Evolutionary conservation across 495 filamentous ascomycete species (phyloP).

Genomic region (Rostrohypoxylon terebratum): DNA sequence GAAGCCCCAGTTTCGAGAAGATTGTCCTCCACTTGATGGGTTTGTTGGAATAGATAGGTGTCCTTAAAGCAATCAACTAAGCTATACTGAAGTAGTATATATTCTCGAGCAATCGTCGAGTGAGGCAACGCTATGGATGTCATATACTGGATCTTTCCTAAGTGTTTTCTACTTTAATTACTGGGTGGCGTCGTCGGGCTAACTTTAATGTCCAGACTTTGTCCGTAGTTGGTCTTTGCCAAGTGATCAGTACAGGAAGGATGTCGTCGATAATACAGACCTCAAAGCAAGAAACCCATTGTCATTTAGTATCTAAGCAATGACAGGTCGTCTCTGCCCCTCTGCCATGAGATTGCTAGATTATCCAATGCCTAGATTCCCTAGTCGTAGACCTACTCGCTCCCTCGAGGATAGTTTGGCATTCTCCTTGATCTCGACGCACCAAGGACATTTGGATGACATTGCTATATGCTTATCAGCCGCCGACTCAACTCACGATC

Average conservation of each 20-base stretch:
- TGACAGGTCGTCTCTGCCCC: background rate
- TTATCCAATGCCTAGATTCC: background rate
- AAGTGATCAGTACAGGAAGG: background rate
- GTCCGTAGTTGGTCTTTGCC: background rate
- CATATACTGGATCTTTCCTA: background rate
- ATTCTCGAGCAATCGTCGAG: background rate
- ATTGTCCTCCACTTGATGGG: background rate
- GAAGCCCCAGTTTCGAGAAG: slow-evolving; percentile 37
- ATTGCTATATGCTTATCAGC: background rate
- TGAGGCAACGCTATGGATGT: background rate
- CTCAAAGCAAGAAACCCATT: background rate
- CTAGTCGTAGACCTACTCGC: background rate
- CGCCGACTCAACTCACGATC: background rate
- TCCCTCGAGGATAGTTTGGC: background rate
- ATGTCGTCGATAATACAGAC: background rate
- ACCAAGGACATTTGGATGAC: background rate
- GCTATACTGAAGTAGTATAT: background rate
- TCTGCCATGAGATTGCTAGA: background rate
- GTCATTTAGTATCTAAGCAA: background rate
- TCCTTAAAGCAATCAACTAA: background rate
- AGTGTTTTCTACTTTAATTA: background rate
- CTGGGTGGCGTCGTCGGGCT: background rate
- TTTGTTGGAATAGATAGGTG: background rate
- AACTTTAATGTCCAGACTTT: background rate
- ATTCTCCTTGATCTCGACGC: background rate